Evolutionary conservation across 495 filamentous ascomycete species (phyloP), one percentile per base, ranked within the genome.

Genomic region (Mycothermus thermophilus): DNA sequence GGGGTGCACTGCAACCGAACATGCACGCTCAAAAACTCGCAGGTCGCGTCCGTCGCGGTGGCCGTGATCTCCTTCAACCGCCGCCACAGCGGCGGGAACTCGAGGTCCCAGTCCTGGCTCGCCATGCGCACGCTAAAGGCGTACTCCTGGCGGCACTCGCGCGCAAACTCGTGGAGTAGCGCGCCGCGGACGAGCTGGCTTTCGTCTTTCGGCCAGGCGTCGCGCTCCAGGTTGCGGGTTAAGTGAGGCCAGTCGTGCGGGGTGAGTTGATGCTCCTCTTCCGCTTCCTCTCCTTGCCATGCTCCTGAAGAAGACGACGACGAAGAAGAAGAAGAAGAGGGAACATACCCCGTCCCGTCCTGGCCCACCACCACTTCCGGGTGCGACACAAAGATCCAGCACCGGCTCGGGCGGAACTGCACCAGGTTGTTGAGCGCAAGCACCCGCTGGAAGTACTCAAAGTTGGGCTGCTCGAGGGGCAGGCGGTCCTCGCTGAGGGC

Each of bases 21-120:
- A 24, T 69, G 58, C 45, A 73, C 62, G 37, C 72, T 66, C 34
- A 73, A 47, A n/a, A 70, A 58, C 34, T 69, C 64, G 40, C 63
- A 67, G n/a, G 45, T 48, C 32, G 55, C 42, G 33, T 63, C 62
- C 16, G 35, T 51, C 5, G 16, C 50, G 38, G 13, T 50, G 35
- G 22, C 51, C 31, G 18, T 54, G 20, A 59, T 52, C 19, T 38
- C 32, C 8, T 60, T 53, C 11, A 69, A 57, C 25, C 55, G 46
- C 37, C 52, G 53, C 37, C 58, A 50, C 16, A 69, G 52, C 14
- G 60, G 59, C 1, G 64, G 64, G 34, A 64, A 67, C 12, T 49
- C 39, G 8, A 41, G 37, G 27, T 61, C 51, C 64, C 63, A 67
- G 12, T 55, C 46, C 25, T 44, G 43, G 28, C 52, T 50, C 25